A percentile compares a stretch with the other conserved stretches of the same genome.
Conservation (phyloP, 169 alveolate genomes). For the Eimeria sp. region DNA sequence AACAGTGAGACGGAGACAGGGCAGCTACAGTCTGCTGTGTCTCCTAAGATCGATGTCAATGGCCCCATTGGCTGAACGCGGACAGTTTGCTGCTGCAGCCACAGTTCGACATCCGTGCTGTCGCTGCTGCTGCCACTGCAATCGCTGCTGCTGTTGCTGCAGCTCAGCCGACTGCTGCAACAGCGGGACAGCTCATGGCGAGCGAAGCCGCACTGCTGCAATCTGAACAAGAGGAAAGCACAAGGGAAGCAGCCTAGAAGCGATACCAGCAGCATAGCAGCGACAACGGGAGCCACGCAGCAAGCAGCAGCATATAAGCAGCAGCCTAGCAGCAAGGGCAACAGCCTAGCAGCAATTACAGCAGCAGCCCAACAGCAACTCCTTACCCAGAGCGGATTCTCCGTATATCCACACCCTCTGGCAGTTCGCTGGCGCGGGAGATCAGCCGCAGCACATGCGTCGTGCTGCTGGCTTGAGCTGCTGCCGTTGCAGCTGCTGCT, state of each 20-base stretch:
- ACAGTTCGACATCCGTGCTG: slow-evolving; percentile 5
- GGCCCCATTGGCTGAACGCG: slow-evolving; percentile 65
- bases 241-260: too few species aligned
- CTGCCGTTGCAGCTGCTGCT: slow-evolving; percentile 1
- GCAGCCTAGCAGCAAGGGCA: not conserved
- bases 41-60: slow-evolving; percentile 19
- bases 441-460: slow-evolving; percentile 24
- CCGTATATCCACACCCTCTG: not conserved
- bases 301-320: not conserved
- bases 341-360: slow-evolving; percentile 4
- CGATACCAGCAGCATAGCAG: not conserved
- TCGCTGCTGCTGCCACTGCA: not conserved
- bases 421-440: not conserved
- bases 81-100: slow-evolving; percentile 54
- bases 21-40: slow-evolving; percentile 11
- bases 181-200: slow-evolving; percentile 25
- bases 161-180: slow-evolving; percentile 25
- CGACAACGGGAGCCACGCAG: too few species aligned
- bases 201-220: slow-evolving; percentile 63
- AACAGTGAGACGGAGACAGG: slow-evolving; percentile 60
- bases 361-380: not conserved
- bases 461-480: not conserved
- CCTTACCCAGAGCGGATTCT: slow-evolving; percentile 6
- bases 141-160: not conserved
- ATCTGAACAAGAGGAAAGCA: not conserved